Evolutionary conservation across 306 rosid genomes (phyloP).

Genomic region (Casuarina cunninghamiana): DNA sequence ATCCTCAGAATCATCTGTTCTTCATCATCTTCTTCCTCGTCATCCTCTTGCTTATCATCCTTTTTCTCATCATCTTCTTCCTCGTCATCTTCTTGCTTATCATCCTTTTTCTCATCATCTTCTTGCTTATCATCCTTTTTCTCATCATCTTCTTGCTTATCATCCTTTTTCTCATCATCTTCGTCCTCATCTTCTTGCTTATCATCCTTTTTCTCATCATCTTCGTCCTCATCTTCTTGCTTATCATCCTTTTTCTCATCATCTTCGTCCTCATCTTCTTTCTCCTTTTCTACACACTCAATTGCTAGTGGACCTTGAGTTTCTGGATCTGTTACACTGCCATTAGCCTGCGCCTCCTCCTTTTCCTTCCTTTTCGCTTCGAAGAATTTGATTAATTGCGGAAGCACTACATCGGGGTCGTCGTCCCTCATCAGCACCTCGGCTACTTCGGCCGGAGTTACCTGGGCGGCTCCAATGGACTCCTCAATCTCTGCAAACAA

Average conservation of each 20-base stretch:
- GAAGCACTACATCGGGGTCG: slow-evolving; percentile 11
- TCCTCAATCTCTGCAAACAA: slow-evolving; percentile 31
- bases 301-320: slow-evolving; percentile 8
- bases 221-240: neutral
- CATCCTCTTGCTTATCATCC: no score
- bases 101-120: no score
- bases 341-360: slow-evolving; percentile 29
- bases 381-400: slow-evolving; percentile 31
- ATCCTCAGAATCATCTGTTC: neutral
- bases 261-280: neutral
- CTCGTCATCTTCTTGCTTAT: no score
- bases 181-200: no score
- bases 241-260: neutral
- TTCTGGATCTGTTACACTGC: neutral
- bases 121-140: no score
- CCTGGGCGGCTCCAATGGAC: slow-evolving; percentile 13
- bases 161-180: no score
- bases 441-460: slow-evolving; percentile 45
- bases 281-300: neutral
- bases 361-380: slow-evolving; percentile 9
- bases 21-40: no score
- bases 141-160: no score
- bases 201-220: neutral
- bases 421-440: slow-evolving; percentile 37
- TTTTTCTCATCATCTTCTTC: no score